Conservation (phyloP, 2,329 filamentous ascomycete genomes). For the Botrytis sinoallii region DNA sequence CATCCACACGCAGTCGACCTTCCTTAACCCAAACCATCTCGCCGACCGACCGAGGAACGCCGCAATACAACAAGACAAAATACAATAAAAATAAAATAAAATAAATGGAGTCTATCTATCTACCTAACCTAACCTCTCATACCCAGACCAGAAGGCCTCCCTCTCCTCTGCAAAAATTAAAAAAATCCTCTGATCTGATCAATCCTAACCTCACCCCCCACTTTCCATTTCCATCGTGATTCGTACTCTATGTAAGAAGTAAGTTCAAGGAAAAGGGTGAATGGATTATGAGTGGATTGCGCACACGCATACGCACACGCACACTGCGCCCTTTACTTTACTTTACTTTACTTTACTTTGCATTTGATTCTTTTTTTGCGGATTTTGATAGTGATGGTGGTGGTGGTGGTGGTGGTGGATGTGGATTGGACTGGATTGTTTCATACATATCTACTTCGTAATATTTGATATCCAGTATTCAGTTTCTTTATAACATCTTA, state of each 20-base stretch:
- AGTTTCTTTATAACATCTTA: too few species aligned
- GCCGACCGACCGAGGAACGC: neutral
- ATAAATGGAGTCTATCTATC: neutral
- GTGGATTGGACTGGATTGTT: too few species aligned
- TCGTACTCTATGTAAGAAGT: too few species aligned
- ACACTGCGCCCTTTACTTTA: neutral
- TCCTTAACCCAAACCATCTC: slow-evolving; percentile 1
- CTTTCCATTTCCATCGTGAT: neutral
- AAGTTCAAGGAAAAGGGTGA: too few species aligned
- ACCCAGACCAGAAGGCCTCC: too few species aligned
- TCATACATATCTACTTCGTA: too few species aligned
- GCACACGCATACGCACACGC: neutral
- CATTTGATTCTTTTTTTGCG: too few species aligned
- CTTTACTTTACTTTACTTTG: too few species aligned
- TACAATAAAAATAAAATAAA: neutral
- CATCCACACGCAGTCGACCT: neutral
- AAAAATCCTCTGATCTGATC: neutral
- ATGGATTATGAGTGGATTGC: neutral
- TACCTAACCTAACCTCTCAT: too few species aligned
- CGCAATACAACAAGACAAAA: neutral
- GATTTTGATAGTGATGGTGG: too few species aligned
- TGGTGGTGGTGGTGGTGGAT: too few species aligned
- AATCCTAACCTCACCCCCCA: neutral
- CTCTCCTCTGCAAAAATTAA: neutral
- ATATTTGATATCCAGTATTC: too few species aligned